Evolutionary conservation across 345 rosid species (phyloP).

Genomic region (Excoecaria cochinchinensis): DNA sequence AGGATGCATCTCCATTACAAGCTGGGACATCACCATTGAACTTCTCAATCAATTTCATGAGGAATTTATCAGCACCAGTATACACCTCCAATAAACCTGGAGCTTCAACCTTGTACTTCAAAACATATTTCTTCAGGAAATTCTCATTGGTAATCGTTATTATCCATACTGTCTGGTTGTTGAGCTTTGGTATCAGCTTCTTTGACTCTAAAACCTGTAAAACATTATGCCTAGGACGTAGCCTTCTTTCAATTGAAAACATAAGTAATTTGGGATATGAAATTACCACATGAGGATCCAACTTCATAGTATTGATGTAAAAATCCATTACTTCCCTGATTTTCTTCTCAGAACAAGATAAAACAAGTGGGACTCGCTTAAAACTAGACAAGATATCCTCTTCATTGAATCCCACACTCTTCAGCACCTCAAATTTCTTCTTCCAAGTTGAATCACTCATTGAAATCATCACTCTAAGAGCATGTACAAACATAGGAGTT

Average conservation of each 20-base stretch:
- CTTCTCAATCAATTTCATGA: too few relatives aligned
- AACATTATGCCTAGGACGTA: constrained; percentile 25
- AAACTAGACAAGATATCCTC: constrained; percentile 9
- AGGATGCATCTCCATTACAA: too few relatives aligned
- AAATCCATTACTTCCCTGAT: constrained; percentile 22
- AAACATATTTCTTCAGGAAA: constrained; percentile 24
- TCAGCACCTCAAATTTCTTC: constrained; percentile 23
- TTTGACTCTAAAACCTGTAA: constrained; percentile 2
- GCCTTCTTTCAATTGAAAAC: constrained; percentile 21
- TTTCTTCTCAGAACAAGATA: constrained; percentile 23
- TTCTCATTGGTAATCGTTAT: constrained; percentile 5
- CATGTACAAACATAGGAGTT: constrained; percentile 14
- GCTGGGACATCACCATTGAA: too few relatives aligned
- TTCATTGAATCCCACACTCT: constrained; percentile 31
- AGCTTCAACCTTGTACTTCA: background rate
- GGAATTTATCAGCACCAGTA: background rate
- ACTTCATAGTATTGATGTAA: constrained; percentile 19
- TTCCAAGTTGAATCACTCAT: constrained; percentile 18
- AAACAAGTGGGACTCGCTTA: background rate
- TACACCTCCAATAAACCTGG: constrained; percentile 30
- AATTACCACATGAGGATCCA: constrained; percentile 3
- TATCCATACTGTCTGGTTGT: background rate
- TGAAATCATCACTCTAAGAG: constrained; percentile 15
- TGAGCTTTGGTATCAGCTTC: constrained; percentile 1
- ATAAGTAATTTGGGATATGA: constrained; percentile 17